Evolutionary conservation across 164 flowering plant genomes (phyloP), one percentile per base, ranked within the genome.

Genomic region (Protea cynaroides): DNA sequence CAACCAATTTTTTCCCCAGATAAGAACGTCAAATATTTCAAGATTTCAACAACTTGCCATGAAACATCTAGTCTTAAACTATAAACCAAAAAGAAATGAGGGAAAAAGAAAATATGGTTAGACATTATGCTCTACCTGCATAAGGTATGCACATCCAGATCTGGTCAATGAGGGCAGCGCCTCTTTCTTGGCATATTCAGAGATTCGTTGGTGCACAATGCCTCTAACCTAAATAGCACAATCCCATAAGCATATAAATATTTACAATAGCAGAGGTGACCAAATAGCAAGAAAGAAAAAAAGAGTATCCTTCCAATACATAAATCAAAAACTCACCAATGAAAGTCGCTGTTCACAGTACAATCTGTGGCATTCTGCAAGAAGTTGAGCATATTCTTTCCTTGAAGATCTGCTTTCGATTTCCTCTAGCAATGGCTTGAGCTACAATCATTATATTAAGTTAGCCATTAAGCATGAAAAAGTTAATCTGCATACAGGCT

Each of bases 271-370:
- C 13, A 17, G 9, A 61, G 12, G 25, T 25, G n/a, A 53, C n/a
- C 13, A 34, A 34, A 19, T 43, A 60, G 29, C 34, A 69, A 11
- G 13, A 57, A 58, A 46, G 37, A 56, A 22, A 66, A 29, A 29
- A 10, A 36, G 40, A 67, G 59, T 15, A 38, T 47, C 56, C 34
- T 25, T 56, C 53, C 21, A 49, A 29, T 29, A 71, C 9, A 67
- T 63, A 24, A 62, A 56, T 14, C 37, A 75, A 54, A 29, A 65
- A 62, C 89, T 78, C 70, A 93, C 97, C 89, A 93, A 69, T 49
- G 90, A 86, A 57, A 91, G 92, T 51, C 99, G 75, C 69, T 91
- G 96, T 78, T 94, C 99, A 81, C 99, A 91, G 72, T 89, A 94
- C 69, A 91, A 75, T 71, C 74, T 86, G 80, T 94, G 99, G 80